phyloP scores from a whole-genome alignment of 768 basidiomycete species.

The Crucibulum laeve region DNA sequence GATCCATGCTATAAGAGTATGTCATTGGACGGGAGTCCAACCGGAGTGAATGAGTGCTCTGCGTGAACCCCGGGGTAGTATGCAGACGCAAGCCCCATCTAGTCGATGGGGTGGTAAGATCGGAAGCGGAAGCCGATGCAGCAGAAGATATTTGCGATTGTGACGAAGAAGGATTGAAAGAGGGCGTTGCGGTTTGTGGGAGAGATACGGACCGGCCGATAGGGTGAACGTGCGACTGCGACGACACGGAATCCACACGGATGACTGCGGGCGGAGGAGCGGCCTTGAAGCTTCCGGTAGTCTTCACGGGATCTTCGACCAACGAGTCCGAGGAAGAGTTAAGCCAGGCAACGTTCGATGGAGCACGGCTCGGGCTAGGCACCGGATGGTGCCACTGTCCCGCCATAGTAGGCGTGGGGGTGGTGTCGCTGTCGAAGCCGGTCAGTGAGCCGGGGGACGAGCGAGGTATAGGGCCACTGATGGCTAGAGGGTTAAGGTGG shows the following conservation, averaged over 20 bases:
- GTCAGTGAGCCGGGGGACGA: slow-evolving; percentile 27
- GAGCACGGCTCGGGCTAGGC: slow-evolving; percentile 25
- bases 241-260: slow-evolving; percentile 10
- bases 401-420: background rate
- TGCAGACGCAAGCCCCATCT: slow-evolving; percentile 25
- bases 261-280: slow-evolving; percentile 17
- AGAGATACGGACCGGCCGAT: slow-evolving; percentile 24
- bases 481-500: slow-evolving; percentile 16
- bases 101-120: slow-evolving; percentile 13
- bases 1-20: slow-evolving; percentile 21
- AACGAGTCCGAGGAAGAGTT: slow-evolving; percentile 10
- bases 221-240: slow-evolving; percentile 8
- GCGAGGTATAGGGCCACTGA: slow-evolving; percentile 30
- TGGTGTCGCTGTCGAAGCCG: slow-evolving; percentile 18
- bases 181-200: slow-evolving; percentile 16
- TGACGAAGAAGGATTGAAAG: slow-evolving; percentile 18
- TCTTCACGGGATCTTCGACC: slow-evolving; percentile 4
- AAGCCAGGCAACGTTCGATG: slow-evolving; percentile 38
- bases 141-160: too few relatives aligned
- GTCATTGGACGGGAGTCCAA: slow-evolving; percentile 29
- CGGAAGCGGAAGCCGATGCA: slow-evolving; percentile 15
- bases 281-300: background rate
- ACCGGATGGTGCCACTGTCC: slow-evolving; percentile 9
- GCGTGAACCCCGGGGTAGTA: slow-evolving; percentile 20
- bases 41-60: slow-evolving; percentile 40